Evolutionary conservation across 169 alveolate genomes (phyloP), one percentile per base, ranked within the genome.

Genomic region (Cystoisospora suis): DNA sequence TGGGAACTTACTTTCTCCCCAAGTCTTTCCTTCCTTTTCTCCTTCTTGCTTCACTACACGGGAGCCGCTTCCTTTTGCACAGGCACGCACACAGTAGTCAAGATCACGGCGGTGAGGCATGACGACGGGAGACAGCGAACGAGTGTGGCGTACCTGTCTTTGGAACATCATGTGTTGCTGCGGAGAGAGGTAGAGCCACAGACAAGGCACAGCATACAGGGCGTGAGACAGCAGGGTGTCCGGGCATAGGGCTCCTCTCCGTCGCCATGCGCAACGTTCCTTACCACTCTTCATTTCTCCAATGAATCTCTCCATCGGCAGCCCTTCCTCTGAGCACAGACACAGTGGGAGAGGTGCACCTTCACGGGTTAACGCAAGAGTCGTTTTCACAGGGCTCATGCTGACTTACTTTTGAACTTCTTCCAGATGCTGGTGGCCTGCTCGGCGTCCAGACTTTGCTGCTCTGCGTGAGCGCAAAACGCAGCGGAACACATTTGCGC

Each of bases 401-500:
- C 36, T 7, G 23, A 29, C 79, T 40, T 65, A 65, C 79, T 65
- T 65, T 65, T 65, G 42, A 65, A 65, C 3, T 65, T 65, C 29
- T 65, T 65, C 79, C 79, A 65, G 27, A 65, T 12, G 29, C 46
- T 15, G 29, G 17, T 20, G 15, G 79, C 36, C 4, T 65, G 79
- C 0, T 65, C 79, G 79, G 29, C 38, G 79, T 65, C 79, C 79
- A 65, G 79, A 65, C 36, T 40, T 44, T 65, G 44, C 79, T 65
- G 44, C 79, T 65, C 79, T 65, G 79, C 15, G 36, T 49, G 44
- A n/a, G 79, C 15, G 79, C 29, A 65, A 0, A n/a, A n/a, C n/a
- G n/a, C n/a, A n/a, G n/a, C n/a, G n/a, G n/a, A n/a, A n/a, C n/a
- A n/a, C n/a, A n/a, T n/a, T n/a, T n/a, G n/a, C n/a, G n/a, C n/a